phyloP scores from a whole-genome alignment of 202 grass and related monocot genomes.

The Schoenoplectus tabernaemontani region DNA sequence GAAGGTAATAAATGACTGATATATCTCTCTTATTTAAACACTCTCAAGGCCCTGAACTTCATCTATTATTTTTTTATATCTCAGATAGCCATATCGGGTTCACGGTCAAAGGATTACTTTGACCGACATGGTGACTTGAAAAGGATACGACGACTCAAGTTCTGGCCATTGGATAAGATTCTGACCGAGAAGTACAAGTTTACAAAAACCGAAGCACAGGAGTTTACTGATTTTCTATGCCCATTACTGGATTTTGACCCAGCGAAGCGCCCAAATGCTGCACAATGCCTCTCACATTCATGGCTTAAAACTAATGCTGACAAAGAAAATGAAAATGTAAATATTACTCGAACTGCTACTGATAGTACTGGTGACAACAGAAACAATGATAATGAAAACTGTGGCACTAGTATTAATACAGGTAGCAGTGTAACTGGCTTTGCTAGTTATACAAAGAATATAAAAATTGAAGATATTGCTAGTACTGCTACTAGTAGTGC shows the following conservation, averaged over 20 bases:
- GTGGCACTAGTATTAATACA: constrained; percentile 23
- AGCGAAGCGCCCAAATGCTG: constrained; percentile 80
- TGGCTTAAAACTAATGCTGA: constrained; percentile 51
- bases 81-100: constrained; percentile 76
- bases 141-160: constrained; percentile 72
- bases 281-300: constrained; percentile 63
- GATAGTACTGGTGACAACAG: constrained; percentile 27
- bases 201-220: constrained; percentile 46
- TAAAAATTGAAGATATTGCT: not conserved
- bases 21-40: not conserved
- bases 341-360: constrained; percentile 26
- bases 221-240: constrained; percentile 69
- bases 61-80: not conserved
- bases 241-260: constrained; percentile 76
- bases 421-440: not conserved
- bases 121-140: constrained; percentile 91
- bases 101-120: constrained; percentile 85
- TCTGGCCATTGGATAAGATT: constrained; percentile 59
- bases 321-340: constrained; percentile 33
- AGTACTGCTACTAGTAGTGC: constrained; percentile 8
- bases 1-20: constrained; percentile 45
- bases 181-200: constrained; percentile 70
- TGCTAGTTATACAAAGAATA: not conserved
- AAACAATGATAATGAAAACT: constrained; percentile 20
- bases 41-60: constrained; percentile 11